Evolutionary conservation across 345 rosid species (phyloP).

Genomic region (Syzygium aromaticum): DNA sequence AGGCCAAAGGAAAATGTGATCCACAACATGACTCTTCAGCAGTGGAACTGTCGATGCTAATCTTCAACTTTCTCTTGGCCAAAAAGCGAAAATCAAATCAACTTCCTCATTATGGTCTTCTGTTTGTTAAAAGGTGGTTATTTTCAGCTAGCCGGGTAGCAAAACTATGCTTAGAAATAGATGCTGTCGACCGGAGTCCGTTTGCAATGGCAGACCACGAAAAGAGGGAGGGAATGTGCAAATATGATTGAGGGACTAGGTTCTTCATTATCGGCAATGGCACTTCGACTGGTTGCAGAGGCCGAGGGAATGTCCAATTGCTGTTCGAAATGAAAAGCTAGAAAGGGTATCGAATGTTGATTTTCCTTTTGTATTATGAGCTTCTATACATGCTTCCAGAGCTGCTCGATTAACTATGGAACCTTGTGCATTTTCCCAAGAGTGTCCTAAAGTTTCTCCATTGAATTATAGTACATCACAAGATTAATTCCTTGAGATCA

Average conservation of each 20-base stretch:
- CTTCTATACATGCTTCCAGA: background rate
- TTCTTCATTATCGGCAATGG: background rate
- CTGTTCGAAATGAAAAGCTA: background rate
- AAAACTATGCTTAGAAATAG: background rate
- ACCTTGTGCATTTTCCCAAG: background rate
- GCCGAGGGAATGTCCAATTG: no score
- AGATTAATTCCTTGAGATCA: background rate
- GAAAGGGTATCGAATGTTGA: background rate
- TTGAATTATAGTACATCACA: background rate
- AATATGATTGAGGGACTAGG: background rate
- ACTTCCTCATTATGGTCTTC: background rate
- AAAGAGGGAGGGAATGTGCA: background rate
- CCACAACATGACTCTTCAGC: background rate
- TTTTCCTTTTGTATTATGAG: background rate
- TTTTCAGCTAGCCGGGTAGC: background rate
- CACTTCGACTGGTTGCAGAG: background rate
- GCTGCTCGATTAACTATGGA: background rate
- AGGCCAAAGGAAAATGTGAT: background rate
- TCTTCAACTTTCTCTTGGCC: background rate
- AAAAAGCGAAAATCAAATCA: background rate
- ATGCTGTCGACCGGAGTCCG: background rate
- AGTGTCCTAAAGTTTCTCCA: background rate
- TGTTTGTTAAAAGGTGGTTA: background rate
- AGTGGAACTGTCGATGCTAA: background rate
- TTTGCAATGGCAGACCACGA: background rate